Evolutionary conservation across 208 protist species (phyloP).

Genomic region (Trypanosoma congolense): DNA sequence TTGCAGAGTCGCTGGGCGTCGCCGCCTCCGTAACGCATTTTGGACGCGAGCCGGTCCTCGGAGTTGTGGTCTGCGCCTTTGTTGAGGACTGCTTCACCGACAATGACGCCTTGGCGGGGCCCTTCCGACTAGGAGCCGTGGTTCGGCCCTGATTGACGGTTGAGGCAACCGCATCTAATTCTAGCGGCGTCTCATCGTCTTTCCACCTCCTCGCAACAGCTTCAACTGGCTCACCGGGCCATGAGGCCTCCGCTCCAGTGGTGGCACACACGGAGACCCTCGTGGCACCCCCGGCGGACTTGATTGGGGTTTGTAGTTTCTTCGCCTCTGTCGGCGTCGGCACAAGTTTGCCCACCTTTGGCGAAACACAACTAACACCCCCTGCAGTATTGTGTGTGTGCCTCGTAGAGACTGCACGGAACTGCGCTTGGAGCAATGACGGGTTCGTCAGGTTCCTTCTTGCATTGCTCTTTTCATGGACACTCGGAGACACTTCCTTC

Average conservation of each 20-base stretch:
- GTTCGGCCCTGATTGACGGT: not conserved
- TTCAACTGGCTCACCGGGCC: not conserved
- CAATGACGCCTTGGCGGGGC: not conserved
- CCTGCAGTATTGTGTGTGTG: not conserved
- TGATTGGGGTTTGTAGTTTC: not conserved
- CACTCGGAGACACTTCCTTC: not conserved
- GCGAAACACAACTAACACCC: not conserved
- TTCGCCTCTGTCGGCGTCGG: not conserved
- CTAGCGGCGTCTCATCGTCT: constrained; percentile 16
- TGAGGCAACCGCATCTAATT: constrained; percentile 15
- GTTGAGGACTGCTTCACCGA: not conserved
- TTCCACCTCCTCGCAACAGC: constrained; percentile 16
- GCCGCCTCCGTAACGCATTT: not conserved
- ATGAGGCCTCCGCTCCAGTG: not conserved
- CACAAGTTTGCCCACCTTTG: not conserved
- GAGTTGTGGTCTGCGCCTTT: not conserved
- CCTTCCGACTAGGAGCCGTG: not conserved
- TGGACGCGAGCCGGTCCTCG: not conserved
- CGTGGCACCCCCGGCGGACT: not conserved
- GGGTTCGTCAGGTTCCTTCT: not conserved
- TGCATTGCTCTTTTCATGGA: not conserved
- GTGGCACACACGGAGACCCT: not conserved
- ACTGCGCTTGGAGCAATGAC: not conserved
- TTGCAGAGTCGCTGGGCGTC: not conserved
- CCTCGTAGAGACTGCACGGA: not conserved